phyloP scores from a whole-genome alignment of 768 basidiomycete genomes.

The Mycena sanguinolenta region DNA sequence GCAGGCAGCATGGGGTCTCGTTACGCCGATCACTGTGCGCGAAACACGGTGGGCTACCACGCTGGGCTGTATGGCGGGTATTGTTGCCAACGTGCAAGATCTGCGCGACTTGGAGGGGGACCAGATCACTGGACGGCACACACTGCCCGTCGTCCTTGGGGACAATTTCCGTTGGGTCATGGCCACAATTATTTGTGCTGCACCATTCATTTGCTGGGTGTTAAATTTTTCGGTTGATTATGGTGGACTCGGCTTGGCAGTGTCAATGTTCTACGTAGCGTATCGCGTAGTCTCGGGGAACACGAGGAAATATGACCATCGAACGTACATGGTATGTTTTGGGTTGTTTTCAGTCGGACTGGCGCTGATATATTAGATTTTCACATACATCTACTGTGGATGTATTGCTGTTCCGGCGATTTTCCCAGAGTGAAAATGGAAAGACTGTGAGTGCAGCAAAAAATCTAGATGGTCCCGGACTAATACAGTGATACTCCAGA shows the following conservation, averaged over 20 bases:
- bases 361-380: background rate
- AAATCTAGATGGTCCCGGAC: no score
- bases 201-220: background rate
- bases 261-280: conserved; percentile 1
- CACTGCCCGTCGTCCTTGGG: conserved; percentile 57
- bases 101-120: conserved; percentile 57
- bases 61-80: conserved; percentile 45
- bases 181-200: conserved; percentile 11
- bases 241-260: background rate
- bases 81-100: conserved; percentile 55
- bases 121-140: conserved; percentile 48
- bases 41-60: conserved; percentile 5
- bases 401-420: conserved; percentile 1
- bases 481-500: no score
- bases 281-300: background rate
- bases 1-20: conserved; percentile 17
- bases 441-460: no score
- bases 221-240: background rate
- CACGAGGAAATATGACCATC: conserved; percentile 2
- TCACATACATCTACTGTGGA: conserved; percentile 2
- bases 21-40: conserved; percentile 2
- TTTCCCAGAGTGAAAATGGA: background rate
- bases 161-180: conserved; percentile 40
- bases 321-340: background rate
- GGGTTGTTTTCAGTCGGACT: no score